Base-by-base conservation (phyloP, 2,329 filamentous ascomycete species). In the Trichoderma harzianum region DNA sequence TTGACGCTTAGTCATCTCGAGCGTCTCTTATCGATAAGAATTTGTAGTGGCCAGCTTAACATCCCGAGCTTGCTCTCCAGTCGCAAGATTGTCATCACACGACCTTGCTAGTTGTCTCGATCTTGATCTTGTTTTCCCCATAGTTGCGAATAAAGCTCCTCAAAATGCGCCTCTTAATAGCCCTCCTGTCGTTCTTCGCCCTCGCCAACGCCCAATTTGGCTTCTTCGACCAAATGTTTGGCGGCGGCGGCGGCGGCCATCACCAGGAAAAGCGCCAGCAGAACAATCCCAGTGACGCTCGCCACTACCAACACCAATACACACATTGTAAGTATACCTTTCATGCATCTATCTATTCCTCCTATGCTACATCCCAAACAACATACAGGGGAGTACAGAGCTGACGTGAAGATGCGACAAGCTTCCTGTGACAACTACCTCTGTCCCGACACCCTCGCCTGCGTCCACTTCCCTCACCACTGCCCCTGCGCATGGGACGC, bases 151-250 rank as follows among this genome's bases (percentile, higher is more conserved):
- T 36, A 10, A 39, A 53, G 1, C 8, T 47, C 11, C 5, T 53
- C n/a, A 79, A 72, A 28, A 82, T 82, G 80, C 78, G 76, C 16
- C 74, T 77, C 47, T 64, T 82, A 16, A 57, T 87, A 66, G 76
- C 87, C 58, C 75, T 90, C 24, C 79, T 94, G 18, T 83, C 92
- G 64, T 81, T 94, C 32, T 79, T 93, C 72, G 83, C 88, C 73
- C 82, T 89, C 18, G 90, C 86, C 5, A 84, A 87, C 71, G 93
- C 93, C 12, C 95, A 98, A 83, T 98, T 98, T 82, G 92, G 79
- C 74, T 97, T 99, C 88, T 99, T 98, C 83, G 95, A 98, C 81
- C 94, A 98, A 78, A 97, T 98, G 93, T 98, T 99, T 81, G 88
- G 90, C 51, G 64, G 64, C 32, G 83, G 83, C 60, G 78, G 80